Percentiles rank a stretch among this genome's conserved stretches.
phyloP scores from a whole-genome alignment of 352 stramenopile species.

The Phytophthora niederhauseri region DNA sequence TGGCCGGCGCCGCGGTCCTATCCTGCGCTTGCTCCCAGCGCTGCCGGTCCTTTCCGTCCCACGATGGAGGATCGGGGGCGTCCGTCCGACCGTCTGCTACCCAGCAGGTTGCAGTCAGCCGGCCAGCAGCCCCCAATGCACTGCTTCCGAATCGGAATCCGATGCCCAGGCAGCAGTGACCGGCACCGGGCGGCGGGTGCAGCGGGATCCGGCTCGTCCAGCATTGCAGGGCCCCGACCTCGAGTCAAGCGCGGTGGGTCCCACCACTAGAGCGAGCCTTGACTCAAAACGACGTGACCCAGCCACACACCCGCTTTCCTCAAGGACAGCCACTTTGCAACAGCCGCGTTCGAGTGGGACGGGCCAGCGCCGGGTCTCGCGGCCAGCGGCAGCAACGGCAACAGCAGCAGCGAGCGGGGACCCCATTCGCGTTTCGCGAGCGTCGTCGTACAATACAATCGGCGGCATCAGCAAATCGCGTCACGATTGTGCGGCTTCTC shows the following conservation, averaged over 20 bases:
- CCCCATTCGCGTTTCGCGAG: constrained; percentile 8
- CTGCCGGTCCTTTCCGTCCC: constrained; percentile 33
- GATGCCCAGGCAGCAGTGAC: constrained; percentile 7
- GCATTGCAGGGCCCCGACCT: constrained; percentile 13
- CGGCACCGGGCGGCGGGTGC: constrained; percentile 8
- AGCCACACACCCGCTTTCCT: constrained; percentile 32
- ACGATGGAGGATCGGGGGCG: constrained; percentile 15
- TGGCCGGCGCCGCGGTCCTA: constrained; percentile 16
- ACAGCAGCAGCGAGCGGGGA: constrained; percentile 16
- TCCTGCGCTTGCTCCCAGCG: constrained; percentile 30
- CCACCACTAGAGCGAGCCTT: neutral
- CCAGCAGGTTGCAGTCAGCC: constrained; percentile 20
- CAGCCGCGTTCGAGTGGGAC: constrained; percentile 26
- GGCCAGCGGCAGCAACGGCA: neutral
- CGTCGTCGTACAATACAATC: constrained; percentile 32
- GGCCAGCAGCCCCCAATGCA: neutral
- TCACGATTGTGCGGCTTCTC: constrained; percentile 40
- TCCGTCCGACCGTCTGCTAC: constrained; percentile 30
- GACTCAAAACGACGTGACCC: constrained; percentile 2
- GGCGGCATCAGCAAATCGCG: constrained; percentile 42
- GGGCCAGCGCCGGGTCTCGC: constrained; percentile 18
- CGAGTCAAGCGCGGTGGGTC: neutral
- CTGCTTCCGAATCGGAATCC: too few relatives aligned
- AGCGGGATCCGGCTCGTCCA: constrained; percentile 4
- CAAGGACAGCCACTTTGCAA: constrained; percentile 38